Evolutionary conservation across 2,329 filamentous ascomycete species (phyloP), one percentile per base, ranked within the genome.

Genomic region (Fusarium buxicola): DNA sequence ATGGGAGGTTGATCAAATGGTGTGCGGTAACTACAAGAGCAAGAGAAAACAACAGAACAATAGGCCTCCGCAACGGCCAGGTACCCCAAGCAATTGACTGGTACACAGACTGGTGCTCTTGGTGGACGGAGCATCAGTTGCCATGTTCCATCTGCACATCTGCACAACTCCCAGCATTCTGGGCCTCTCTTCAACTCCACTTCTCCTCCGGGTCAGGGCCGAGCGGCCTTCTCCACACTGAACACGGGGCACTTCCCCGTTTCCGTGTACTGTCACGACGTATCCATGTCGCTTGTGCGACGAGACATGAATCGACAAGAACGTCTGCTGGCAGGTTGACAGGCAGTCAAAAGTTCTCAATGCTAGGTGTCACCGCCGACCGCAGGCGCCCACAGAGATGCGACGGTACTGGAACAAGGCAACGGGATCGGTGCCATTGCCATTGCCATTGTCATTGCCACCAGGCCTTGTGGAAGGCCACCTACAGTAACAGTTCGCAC

Each of bases 1-100:
- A 50, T 44, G 32, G 31, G 13, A 16, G 25, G 39, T 39, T 30
- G 18, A 6, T 6, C 21, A 21, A 60, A 45, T 43, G 30, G 60
- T 44, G 41, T 24, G 41, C 39, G 56, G 43, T 35, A 48, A 58
- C 46, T 58, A 61, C 62, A 49, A 31, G 6, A 25, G 25, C 21
- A 30, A 15, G 44, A 15, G 25, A 12, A 12, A 43, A 16, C 13
- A 18, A 43, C n/a, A 28, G 8, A 43, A 16, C 13, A 18, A 43
- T 8, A 28, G 8, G 9, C 9, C 24, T 28, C 38, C n/a, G 12
- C 25, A 18, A 7, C 25, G 16, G 28, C 31, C 8, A 34, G 31
- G n/a, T 34, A 34, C n/a, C 31, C 31, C 31, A 34, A 34, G 13
- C 31, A 34, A 13, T 34, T 34, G 13, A n/a, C 16, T 27, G 38